Evolutionary conservation across 1,284 basidiomycete species (phyloP).

Genomic region (Ganoderma lingzhi): DNA sequence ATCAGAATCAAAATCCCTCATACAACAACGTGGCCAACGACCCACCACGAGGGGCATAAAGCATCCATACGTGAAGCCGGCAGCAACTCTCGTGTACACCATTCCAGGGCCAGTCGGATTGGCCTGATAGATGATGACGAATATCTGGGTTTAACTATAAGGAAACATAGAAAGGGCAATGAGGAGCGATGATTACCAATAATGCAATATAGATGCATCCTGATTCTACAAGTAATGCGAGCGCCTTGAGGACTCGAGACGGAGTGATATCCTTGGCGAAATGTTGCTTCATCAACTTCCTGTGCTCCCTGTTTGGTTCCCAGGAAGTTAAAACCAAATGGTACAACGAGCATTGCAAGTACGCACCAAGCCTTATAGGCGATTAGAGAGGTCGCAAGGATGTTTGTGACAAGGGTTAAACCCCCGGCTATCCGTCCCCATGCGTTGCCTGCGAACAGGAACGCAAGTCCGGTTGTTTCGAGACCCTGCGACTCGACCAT

Average conservation of each 20-base stretch:
- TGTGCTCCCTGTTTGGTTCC: background rate
- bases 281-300: background rate
- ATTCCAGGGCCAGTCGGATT: too few relatives aligned
- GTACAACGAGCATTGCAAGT: background rate
- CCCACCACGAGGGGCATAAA: background rate
- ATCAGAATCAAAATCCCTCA: background rate
- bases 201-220: background rate
- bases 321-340: background rate
- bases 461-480: too few relatives aligned
- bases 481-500: background rate
- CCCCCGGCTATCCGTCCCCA: background rate
- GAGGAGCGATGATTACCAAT: background rate
- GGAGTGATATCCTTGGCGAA: background rate
- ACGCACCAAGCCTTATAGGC: slow-evolving; percentile 16
- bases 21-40: background rate
- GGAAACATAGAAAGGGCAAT: background rate
- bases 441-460: background rate
- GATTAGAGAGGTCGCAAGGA: too few relatives aligned
- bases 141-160: background rate
- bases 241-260: background rate
- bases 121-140: background rate
- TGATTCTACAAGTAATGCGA: too few relatives aligned
- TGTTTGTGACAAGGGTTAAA: slow-evolving; percentile 6
- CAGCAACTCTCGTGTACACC: background rate
- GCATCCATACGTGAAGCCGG: background rate